A percentile compares a stretch with the other conserved stretches of the same genome.
phyloP scores from a whole-genome alignment of 345 rosid species.

The Pistacia integerrima region DNA sequence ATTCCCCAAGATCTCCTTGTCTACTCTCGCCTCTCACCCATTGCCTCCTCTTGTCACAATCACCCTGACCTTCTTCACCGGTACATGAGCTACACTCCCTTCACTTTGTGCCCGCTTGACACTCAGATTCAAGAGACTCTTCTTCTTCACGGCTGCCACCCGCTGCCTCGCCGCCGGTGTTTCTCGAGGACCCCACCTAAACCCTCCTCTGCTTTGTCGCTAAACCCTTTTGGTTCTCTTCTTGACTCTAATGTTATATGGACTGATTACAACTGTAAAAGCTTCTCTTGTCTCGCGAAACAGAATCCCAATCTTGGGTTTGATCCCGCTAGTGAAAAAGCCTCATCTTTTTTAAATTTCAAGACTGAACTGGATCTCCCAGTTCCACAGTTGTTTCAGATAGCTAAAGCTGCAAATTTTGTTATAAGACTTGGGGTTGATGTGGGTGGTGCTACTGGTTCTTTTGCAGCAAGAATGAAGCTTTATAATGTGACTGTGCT shows the following conservation, averaged over 20 bases:
- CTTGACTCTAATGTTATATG: conserved; percentile 72
- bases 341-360: conserved; percentile 51
- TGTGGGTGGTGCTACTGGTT: conserved; percentile 85
- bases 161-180: conserved; percentile 99
- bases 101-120: conserved; percentile 76
- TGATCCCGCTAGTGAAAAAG: conserved; percentile 51
- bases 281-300: conserved; percentile 64
- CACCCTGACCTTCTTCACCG: conserved; percentile 84
- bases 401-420: conserved; percentile 59
- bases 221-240: conserved; percentile 56
- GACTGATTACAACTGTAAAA: conserved; percentile 73
- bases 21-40: conserved; percentile 74
- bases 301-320: conserved; percentile 60
- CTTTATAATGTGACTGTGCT: conserved; percentile 62
- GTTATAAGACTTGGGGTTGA: conserved; percentile 79
- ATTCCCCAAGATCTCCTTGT: conserved; percentile 80
- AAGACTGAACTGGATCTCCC: conserved; percentile 89
- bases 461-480: conserved; percentile 89
- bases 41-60: conserved; percentile 87
- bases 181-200: conserved; percentile 75
- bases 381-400: conserved; percentile 70
- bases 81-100: conserved; percentile 87
- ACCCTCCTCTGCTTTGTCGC: conserved; percentile 47
- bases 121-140: conserved; percentile 78
- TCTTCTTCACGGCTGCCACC: conserved; percentile 93